Base-by-base conservation (phyloP, 768 basidiomycete species). In the Pisolithus orientalis region DNA sequence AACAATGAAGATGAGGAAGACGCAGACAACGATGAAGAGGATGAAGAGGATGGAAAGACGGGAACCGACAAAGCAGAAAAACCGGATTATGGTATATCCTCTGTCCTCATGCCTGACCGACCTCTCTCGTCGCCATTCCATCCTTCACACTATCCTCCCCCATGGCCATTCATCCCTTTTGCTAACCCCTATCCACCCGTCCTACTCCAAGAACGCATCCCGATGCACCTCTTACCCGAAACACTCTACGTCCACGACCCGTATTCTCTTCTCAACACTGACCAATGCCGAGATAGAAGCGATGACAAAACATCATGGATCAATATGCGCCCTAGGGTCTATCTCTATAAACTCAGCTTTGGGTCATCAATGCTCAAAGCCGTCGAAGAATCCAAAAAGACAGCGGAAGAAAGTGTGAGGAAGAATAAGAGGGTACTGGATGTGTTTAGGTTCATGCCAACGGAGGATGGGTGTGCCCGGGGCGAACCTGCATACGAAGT, bases 161-260 rank as follows among this genome's bases (percentile, higher is more conserved):
- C 70, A 16, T 75, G 75, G 73, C 73, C 76, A 4, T 50, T 71
- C 5, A 58, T 62, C 1, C 77, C 77, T 0, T 78, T 76, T 27
- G 34, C 48, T 16, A 31, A 46, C 3, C 56, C 55, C 25, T 29
- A 53, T 6, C 59, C 68, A 55, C 17, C 56, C 37, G 4, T 57
- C 16, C 39, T 48, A 11, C 68, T 75, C 25, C 67, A 72, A 52
- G 61, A 71, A 4, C 64, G 63, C 4, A 57, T 75, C 31, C 67
- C 72, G 0, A 51, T 64, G 5, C 51, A 69, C 37, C 59, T 72
- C 4, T 65, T 75, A 17, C 77, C 77, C 0, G 53, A 70, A 57
- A 73, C 58, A 17, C 63, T 78, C 9, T 54, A 71, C 24, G 73
- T 78, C 1, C 76, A 78, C 50, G 76, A 77, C 51, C 75, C 76